Evolutionary conservation across 306 rosid genomes (phyloP), one percentile per base, ranked within the genome.

Genomic region (Vigna radiata): DNA sequence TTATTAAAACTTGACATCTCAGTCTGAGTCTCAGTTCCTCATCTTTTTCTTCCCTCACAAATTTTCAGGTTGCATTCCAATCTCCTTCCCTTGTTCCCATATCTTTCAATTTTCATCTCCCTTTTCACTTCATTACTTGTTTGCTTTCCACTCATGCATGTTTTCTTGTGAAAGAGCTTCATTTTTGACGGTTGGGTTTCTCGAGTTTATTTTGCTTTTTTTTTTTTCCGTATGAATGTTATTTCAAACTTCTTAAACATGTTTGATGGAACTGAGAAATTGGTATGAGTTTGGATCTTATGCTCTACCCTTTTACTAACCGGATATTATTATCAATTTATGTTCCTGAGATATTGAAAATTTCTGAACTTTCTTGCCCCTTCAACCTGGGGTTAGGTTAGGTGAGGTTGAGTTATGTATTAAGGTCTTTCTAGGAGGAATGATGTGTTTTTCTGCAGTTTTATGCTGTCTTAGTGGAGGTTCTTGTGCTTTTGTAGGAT

Each of bases 401-500:
- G 68, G 33, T 14, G 36, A 56, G 66, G 77, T 58, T 41, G 49
- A 27, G 36, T 27, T 36, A 39, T 37, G 14, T 49, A 14, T 9
- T 4, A 43, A 19, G 12, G 23, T 41, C 62, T 43, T 29, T 54
- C 41, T 8, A 25, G 37, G 77, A 73, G 1, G 46, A 47, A 10
- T 46, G 29, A 36, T 78, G 60, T 33, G 25, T 1, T 27, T 2
- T 65, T n/a, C 4, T 60, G 25, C 3, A 1, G 14, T 54, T 76
- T 49, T 55, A 23, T 44, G 74, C 43, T 61, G 16, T 61, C 48
- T 71, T 31, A 23, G 41, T 74, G 79, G 49, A 58, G 16, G 6
- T 6, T 43, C 21, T 72, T 46, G 17, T 67, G 79, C 47, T 68
- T 67, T 63, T 71, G 81, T 80, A 89, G 91, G 82, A 50, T 55